These are phyloP conservation scores for Calonectria montana DNA, from an alignment of 2,329 filamentous ascomycete species.

Conservation along the genomic window DNA sequence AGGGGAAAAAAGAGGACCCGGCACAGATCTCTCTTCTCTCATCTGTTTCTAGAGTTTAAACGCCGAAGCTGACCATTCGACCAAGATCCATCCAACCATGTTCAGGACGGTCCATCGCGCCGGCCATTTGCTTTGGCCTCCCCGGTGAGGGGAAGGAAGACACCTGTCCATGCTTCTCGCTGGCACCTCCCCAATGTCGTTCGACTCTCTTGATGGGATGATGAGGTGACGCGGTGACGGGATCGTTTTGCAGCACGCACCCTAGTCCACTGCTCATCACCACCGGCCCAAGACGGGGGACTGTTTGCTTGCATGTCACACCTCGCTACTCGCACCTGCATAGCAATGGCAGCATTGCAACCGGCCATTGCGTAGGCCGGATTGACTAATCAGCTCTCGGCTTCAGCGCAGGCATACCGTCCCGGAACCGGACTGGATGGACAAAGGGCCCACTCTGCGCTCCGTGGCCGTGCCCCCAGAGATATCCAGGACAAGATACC, in stretches of 20 bases:
- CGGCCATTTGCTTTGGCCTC: not conserved
- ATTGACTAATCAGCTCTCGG: conserved; percentile 38
- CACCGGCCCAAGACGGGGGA: not conserved
- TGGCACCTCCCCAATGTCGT: conserved; percentile 6
- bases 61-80: conserved; percentile 4
- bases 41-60: not conserved
- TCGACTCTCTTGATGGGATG: not conserved
- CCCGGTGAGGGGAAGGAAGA: conserved; percentile 10
- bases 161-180: not conserved
- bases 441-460: conserved; percentile 24
- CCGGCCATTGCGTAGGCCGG: conserved; percentile 27
- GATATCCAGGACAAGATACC: conserved; percentile 21
- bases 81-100: conserved; percentile 5
- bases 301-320: conserved; percentile 4
- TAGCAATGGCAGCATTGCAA: conserved; percentile 18
- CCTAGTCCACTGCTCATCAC: conserved; percentile 1
- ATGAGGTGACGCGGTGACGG: conserved; percentile 13
- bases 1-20: not conserved
- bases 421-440: conserved; percentile 39
- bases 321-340: not conserved
- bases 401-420: conserved; percentile 36
- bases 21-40: conserved; percentile 23
- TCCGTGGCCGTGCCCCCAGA: conserved; percentile 20
- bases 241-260: conserved; percentile 7
- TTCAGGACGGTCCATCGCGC: conserved; percentile 3